phyloP scores from a whole-genome alignment of 768 basidiomycete species.

The Naganishia onofrii region DNA sequence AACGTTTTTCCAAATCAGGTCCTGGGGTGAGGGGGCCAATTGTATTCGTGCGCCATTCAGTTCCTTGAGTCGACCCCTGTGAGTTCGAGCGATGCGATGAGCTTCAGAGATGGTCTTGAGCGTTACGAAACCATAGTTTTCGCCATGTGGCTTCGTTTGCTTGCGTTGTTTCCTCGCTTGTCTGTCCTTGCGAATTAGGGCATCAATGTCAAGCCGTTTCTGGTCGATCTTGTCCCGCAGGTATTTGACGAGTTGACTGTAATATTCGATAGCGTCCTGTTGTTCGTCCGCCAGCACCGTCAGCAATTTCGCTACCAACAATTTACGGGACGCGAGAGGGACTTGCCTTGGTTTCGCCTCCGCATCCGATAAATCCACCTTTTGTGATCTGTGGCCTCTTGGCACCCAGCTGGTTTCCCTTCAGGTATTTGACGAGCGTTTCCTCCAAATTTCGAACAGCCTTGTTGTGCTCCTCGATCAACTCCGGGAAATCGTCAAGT shows the following conservation, averaged over 20 bases:
- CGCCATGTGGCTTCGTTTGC: slow-evolving; percentile 55
- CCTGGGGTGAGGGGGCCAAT: slow-evolving; percentile 52
- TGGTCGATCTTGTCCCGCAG: slow-evolving; percentile 60
- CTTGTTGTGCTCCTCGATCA: slow-evolving; percentile 80
- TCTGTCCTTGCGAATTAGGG: slow-evolving; percentile 57
- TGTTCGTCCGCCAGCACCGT: too few relatives aligned
- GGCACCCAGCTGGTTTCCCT: slow-evolving; percentile 71
- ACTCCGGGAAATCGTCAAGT: slow-evolving; percentile 80
- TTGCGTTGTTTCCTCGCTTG: slow-evolving; percentile 58
- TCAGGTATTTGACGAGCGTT: slow-evolving; percentile 83
- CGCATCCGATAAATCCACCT: slow-evolving; percentile 72
- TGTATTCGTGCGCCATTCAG: slow-evolving; percentile 47
- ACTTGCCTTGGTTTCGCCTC: slow-evolving; percentile 64
- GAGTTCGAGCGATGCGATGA: slow-evolving; percentile 51
- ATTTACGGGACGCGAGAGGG: background rate
- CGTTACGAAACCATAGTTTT: slow-evolving; percentile 63
- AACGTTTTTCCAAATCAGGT: slow-evolving; percentile 84
- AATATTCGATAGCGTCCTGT: slow-evolving; percentile 85
- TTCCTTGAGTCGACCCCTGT: slow-evolving; percentile 49
- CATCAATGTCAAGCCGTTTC: slow-evolving; percentile 55
- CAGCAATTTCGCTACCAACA: background rate
- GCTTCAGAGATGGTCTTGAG: slow-evolving; percentile 52
- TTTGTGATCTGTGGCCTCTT: slow-evolving; percentile 76
- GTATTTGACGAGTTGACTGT: slow-evolving; percentile 56
- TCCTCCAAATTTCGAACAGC: slow-evolving; percentile 91